A percentile compares a stretch with the other conserved stretches of the same genome.
These are phyloP conservation scores for Botrytis pseudocinerea DNA, from an alignment of 2,329 filamentous ascomycete genomes.

Conservation along the genomic window DNA sequence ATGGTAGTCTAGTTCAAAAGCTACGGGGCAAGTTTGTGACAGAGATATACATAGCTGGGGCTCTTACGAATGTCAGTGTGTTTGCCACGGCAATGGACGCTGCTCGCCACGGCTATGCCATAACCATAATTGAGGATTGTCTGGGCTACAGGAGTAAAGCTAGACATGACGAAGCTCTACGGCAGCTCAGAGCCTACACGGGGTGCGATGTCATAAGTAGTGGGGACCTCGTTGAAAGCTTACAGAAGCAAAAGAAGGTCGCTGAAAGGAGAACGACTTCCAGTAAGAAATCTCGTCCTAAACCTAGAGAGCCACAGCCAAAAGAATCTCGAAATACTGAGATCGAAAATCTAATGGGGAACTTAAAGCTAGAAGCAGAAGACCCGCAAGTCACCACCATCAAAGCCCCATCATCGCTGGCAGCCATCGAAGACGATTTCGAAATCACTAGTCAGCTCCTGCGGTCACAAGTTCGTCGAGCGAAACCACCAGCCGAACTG, in stretches of 20 bases:
- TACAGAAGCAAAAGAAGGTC: slow-evolving; percentile 32
- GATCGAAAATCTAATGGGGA: slow-evolving; percentile 38
- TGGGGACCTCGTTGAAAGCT: slow-evolving; percentile 33
- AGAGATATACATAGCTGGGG: slow-evolving; percentile 85
- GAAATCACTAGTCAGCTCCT: slow-evolving; percentile 26
- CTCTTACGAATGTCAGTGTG: slow-evolving; percentile 82
- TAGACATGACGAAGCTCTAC: slow-evolving; percentile 55
- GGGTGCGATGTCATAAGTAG: slow-evolving; percentile 40
- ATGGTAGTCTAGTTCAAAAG: slow-evolving; percentile 70
- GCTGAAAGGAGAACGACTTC: slow-evolving; percentile 26
- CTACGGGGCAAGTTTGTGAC: slow-evolving; percentile 85
- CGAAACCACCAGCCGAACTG: slow-evolving; percentile 21
- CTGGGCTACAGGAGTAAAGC: slow-evolving; percentile 73
- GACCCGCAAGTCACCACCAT: slow-evolving; percentile 10
- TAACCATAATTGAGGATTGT: slow-evolving; percentile 86
- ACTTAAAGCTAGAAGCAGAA: slow-evolving; percentile 33
- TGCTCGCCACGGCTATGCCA: slow-evolving; percentile 80
- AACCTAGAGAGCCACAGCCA: slow-evolving; percentile 23
- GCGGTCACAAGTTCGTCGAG: slow-evolving; percentile 24
- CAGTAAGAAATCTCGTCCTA: slow-evolving; percentile 28
- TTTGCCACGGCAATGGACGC: slow-evolving; percentile 92
- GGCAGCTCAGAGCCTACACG: slow-evolving; percentile 37
- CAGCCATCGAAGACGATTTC: slow-evolving; percentile 26
- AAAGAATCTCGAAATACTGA: slow-evolving; percentile 24
- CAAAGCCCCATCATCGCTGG: slow-evolving; percentile 4